These are phyloP conservation scores for Saprolegnia parasitica DNA, from an alignment of 352 stramenopile species.

Conservation along the genomic window DNA sequence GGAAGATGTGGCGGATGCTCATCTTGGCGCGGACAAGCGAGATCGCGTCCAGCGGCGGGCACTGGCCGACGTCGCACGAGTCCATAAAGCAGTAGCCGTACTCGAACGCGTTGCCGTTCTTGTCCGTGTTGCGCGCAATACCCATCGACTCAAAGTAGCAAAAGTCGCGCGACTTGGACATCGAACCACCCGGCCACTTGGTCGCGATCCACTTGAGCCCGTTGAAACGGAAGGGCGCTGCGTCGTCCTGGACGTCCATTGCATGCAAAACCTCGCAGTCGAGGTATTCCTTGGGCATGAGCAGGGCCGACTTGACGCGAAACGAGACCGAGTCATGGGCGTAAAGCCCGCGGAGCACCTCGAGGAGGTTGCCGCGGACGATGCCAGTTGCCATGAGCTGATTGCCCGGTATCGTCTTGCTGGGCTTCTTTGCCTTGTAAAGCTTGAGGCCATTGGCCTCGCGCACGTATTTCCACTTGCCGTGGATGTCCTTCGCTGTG, in stretches of 20 bases:
- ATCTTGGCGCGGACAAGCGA: conserved; percentile 27
- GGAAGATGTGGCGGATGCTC: conserved; percentile 26
- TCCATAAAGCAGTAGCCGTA: conserved; percentile 30
- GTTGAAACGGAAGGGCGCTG: conserved; percentile 25
- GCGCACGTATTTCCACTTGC: conserved; percentile 26
- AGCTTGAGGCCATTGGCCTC: conserved; percentile 24
- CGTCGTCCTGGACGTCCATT: conserved; percentile 20
- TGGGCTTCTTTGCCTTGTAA: conserved; percentile 22
- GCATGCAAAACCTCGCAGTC: conserved; percentile 28
- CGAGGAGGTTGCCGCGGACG: neutral
- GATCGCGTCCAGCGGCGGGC: conserved; percentile 20
- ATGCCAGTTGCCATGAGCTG: conserved; percentile 22
- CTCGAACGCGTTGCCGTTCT: neutral
- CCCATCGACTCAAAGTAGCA: conserved; percentile 30
- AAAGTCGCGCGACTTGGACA: conserved; percentile 20
- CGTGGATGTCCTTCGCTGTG: conserved; percentile 14
- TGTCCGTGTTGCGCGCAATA: conserved; percentile 10
- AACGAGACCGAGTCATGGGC: conserved; percentile 14
- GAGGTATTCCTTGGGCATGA: conserved; percentile 28
- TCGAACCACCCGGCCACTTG: conserved; percentile 3
- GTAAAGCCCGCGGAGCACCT: conserved; percentile 22
- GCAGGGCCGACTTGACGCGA: conserved; percentile 15
- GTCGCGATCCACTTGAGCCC: conserved; percentile 26
- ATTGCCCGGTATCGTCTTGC: conserved; percentile 1
- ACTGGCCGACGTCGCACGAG: conserved; percentile 20